Conservation (phyloP, 2,329 filamentous ascomycete genomes). For the Orbilia ellipsospora region DNA sequence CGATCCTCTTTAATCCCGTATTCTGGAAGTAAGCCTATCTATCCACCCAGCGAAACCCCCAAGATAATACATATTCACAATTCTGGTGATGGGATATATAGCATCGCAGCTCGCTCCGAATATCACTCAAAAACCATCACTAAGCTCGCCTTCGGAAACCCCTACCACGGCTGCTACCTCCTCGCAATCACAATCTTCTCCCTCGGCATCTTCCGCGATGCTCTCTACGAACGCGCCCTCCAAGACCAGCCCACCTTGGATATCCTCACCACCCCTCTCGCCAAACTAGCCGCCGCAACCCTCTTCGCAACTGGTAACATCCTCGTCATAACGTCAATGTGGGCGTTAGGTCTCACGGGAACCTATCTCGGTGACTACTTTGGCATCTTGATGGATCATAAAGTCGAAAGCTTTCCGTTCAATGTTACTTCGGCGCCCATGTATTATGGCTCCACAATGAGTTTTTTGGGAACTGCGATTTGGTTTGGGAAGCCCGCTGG, state of each 20-base stretch:
- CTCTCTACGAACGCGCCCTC: slow-evolving; percentile 79
- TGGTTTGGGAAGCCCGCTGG: slow-evolving; percentile 89
- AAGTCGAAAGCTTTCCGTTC: slow-evolving; percentile 95
- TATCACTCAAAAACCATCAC: slow-evolving; percentile 92
- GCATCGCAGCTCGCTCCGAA: slow-evolving; percentile 68
- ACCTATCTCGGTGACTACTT: slow-evolving; percentile 99
- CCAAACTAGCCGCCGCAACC: slow-evolving; percentile 74
- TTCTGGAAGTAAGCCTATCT: slow-evolving; percentile 90
- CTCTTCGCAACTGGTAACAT: slow-evolving; percentile 81
- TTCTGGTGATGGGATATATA: not conserved
- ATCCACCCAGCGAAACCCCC: slow-evolving; percentile 23
- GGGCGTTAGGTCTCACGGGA: slow-evolving; percentile 89
- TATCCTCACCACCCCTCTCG: slow-evolving; percentile 70
- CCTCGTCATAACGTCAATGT: slow-evolving; percentile 89
- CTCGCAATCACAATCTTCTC: slow-evolving; percentile 91
- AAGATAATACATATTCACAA: slow-evolving; percentile 67
- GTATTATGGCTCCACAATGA: slow-evolving; percentile 95
- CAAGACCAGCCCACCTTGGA: slow-evolving; percentile 67
- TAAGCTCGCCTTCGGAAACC: slow-evolving; percentile 81
- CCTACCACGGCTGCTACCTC: slow-evolving; percentile 84
- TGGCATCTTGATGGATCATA: slow-evolving; percentile 94
- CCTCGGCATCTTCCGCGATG: slow-evolving; percentile 87
- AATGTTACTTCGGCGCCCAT: slow-evolving; percentile 90
- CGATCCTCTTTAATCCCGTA: slow-evolving; percentile 95
- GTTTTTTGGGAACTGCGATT: slow-evolving; percentile 87